Base-by-base conservation (phyloP, 139 green algal species). In the Volvox africanus region DNA sequence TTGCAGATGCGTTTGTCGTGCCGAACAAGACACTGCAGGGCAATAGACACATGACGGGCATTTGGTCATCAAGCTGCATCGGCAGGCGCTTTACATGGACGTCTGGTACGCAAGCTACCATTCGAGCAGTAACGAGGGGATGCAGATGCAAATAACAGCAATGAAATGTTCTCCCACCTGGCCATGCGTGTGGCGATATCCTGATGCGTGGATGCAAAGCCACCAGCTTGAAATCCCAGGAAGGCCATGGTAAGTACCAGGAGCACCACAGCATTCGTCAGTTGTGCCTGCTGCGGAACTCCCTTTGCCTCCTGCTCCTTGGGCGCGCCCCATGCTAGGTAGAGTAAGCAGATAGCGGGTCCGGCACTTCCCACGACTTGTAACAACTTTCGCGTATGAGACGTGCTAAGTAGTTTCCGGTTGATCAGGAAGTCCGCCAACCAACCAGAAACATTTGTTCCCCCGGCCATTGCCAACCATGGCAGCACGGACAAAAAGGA, bases 121-220 rank as follows among this genome's bases (percentile, higher is more conserved):
- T 5, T 9, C 44, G 44, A 9, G 44, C 44, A 55, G 44, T 9
- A 55, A 55, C 9, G 5, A 5, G 44, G 44, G 44, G 5, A 55
- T 55, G 44, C 9, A 55, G 44, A 9, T 55, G 44, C 44, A 55
- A 55, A 55, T 9, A 9, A 55, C 44, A 14, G 44, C n/a, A n/a
- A n/a, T n/a, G n/a, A n/a, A n/a, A n/a, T n/a, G n/a, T n/a, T n/a
- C n/a, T 55, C 80, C 24, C 21, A 86, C 81, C 92, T 91, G 2
- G 94, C 95, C 83, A 96, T 97, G 33, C 92, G 88, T 13, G 91
- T 92, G 26, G 92, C 89, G 26, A 98, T 96, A 93, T 98, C 97
- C 92, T 97, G 95, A 89, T 98, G 97, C 80, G 97, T 98, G 85
- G 85, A 93, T 35, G 95, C 97, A 82, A 98, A 97, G 20, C 97